These are phyloP conservation scores for Boletus patriciae DNA, from an alignment of 768 basidiomycete species.

Conservation along the genomic window DNA sequence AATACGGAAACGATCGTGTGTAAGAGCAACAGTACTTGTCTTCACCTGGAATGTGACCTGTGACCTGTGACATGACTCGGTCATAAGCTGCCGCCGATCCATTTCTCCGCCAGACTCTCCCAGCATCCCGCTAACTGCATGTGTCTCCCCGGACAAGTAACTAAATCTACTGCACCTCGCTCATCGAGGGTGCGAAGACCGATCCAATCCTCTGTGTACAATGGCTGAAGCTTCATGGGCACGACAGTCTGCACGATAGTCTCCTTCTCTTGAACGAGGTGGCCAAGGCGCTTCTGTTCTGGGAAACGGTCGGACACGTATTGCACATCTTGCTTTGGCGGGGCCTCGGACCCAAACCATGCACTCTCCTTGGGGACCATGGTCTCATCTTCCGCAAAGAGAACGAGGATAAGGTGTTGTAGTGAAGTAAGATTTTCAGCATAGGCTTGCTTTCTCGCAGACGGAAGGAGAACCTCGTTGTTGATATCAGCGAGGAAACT, in stretches of 20 bases:
- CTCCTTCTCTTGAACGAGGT: conserved; percentile 25
- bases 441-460: conserved; percentile 58
- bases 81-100: conserved; percentile 34
- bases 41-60: conserved; percentile 6
- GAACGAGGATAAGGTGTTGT: conserved; percentile 65
- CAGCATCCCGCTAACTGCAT: conserved; percentile 72
- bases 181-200: conserved; percentile 73
- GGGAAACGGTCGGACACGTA: not conserved
- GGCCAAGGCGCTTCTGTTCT: conserved; percentile 15
- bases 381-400: conserved; percentile 73
- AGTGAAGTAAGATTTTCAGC: conserved; percentile 58
- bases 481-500: conserved; percentile 76
- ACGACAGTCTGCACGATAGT: conserved; percentile 43
- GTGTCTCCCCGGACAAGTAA: conserved; percentile 69
- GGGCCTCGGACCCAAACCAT: conserved; percentile 79
- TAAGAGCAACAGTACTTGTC: not conserved
- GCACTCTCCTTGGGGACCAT: conserved; percentile 82
- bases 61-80: conserved; percentile 9
- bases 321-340: conserved; percentile 33
- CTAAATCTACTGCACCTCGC: conserved; percentile 55
- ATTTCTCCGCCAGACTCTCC: conserved; percentile 49
- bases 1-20: conserved; percentile 3
- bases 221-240: conserved; percentile 65
- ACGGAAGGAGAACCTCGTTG: conserved; percentile 59
- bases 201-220: conserved; percentile 82